These are phyloP conservation scores for Carex arenaria DNA, from an alignment of 202 grass and related monocot genomes.

Conservation along the genomic window DNA sequence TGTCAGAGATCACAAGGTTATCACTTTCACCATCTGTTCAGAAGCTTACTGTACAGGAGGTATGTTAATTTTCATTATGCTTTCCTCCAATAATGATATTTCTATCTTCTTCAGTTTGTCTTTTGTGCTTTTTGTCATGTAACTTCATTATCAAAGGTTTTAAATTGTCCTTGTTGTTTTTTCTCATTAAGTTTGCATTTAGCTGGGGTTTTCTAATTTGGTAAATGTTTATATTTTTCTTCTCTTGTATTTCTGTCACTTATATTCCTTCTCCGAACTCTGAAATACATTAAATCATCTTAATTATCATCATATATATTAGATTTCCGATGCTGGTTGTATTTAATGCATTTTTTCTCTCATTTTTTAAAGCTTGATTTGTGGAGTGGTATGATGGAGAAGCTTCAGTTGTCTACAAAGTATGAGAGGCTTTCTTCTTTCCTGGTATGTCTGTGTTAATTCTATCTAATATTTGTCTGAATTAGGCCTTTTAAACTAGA, in stretches of 20 bases:
- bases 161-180: not conserved
- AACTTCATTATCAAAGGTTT: not conserved
- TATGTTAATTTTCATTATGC: slow-evolving; percentile 21
- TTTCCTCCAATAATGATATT: slow-evolving; percentile 5
- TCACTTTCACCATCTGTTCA: slow-evolving; percentile 49
- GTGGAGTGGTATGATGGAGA: slow-evolving; percentile 43
- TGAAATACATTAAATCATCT: not conserved
- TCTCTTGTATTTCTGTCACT: not conserved
- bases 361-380: slow-evolving; percentile 54
- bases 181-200: not conserved
- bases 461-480: slow-evolving; percentile 28
- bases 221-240: not conserved
- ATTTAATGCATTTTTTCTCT: slow-evolving; percentile 22
- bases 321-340: not conserved
- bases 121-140: not conserved
- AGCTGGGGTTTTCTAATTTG: not conserved
- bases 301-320: not conserved
- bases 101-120: not conserved
- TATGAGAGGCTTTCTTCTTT: slow-evolving; percentile 54
- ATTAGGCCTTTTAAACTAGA: slow-evolving; percentile 24
- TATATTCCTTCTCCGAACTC: not conserved
- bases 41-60: slow-evolving; percentile 65
- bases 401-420: slow-evolving; percentile 50
- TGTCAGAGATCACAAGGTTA: slow-evolving; percentile 46
- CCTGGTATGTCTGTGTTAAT: slow-evolving; percentile 57